Base-by-base conservation (phyloP, 345 rosid genomes). In the Melaleuca quinquenervia region DNA sequence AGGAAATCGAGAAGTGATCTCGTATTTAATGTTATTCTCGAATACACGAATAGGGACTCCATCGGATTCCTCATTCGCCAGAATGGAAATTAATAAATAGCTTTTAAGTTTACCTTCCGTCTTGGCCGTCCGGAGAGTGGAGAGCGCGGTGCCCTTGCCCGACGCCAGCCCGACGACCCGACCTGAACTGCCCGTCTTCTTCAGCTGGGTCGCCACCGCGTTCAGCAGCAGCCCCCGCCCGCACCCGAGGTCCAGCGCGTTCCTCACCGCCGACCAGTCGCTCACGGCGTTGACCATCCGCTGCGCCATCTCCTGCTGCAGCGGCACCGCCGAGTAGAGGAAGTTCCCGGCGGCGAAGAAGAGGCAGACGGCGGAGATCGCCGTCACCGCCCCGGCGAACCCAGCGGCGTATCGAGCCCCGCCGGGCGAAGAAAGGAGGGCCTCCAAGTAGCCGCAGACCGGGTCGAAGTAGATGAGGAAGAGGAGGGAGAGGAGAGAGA, bases 91-190 rank as follows among this genome's bases (percentile, higher is more conserved):
- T 32, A 18, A 70, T 36, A 18, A 70, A 20, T 70, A 1, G 80
- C 80, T 18, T 70, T 70, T 18, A 70, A 36, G 60, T 87, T 83
- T 15, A 95, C 99, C 99, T 94, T 97, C 98, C 88, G 94, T 83
- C 87, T 94, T 94, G 20, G 99, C 99, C 13, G 98, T 97, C 64
- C 98, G 93, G 55, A 97, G 95, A 48, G 98, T 97, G 36, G 99
- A 94, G 76, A 97, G 90, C 26, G 98, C 93, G 41, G 95, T 95
- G 83, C 86, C 86, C 89, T 93, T 96, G 22, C 95, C 91, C 76
- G 95, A 93, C 89, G 95, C 98, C 88, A 97, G 87, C 88, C 99
- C 99, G 52, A 97, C 99, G 82, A 97, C 96, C 93, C 98, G 95
- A 83, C 99, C 99, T 32, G 96, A 95, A 55, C 98, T 96, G 1